Evolutionary conservation across 768 basidiomycete genomes (phyloP).

Genomic region (Boletus reticuloceps): DNA sequence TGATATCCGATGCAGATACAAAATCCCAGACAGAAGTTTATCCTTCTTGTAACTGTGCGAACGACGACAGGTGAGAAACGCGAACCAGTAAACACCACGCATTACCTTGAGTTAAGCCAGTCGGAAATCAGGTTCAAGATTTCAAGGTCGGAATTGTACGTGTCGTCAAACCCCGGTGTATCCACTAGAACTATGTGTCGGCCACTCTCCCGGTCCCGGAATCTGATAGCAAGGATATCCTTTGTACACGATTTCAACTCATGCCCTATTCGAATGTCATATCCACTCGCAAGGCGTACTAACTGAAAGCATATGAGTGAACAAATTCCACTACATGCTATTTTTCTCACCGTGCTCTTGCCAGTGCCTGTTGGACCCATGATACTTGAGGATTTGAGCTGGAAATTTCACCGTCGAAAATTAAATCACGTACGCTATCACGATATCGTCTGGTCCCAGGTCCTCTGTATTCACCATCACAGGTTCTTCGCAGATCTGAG

Average conservation of each 20-base stretch:
- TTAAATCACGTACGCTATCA: no score
- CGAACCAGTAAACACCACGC: background rate
- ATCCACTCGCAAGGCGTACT: background rate
- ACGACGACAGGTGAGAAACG: background rate
- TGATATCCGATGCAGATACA: no score
- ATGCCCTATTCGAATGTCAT: background rate
- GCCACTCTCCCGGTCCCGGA: background rate
- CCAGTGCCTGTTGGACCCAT: no score
- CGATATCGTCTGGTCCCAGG: background rate
- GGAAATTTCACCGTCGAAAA: background rate
- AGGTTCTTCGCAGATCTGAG: no score
- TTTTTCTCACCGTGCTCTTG: no score
- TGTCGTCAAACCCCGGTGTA: slow-evolving; percentile 8
- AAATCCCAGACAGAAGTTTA: no score
- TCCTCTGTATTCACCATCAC: background rate
- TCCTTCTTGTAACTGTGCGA: slow-evolving; percentile 6
- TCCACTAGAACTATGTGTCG: slow-evolving; percentile 21
- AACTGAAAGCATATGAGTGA: no score
- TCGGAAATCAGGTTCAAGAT: no score
- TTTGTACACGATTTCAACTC: slow-evolving; percentile 9
- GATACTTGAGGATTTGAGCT: background rate
- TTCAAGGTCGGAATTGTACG: no score
- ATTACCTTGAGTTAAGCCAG: no score
- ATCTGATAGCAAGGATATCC: slow-evolving; percentile 3
- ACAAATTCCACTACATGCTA: no score